phyloP scores from a whole-genome alignment of 1,284 basidiomycete genomes.

The Leccinum brunneo-olivaceum region DNA sequence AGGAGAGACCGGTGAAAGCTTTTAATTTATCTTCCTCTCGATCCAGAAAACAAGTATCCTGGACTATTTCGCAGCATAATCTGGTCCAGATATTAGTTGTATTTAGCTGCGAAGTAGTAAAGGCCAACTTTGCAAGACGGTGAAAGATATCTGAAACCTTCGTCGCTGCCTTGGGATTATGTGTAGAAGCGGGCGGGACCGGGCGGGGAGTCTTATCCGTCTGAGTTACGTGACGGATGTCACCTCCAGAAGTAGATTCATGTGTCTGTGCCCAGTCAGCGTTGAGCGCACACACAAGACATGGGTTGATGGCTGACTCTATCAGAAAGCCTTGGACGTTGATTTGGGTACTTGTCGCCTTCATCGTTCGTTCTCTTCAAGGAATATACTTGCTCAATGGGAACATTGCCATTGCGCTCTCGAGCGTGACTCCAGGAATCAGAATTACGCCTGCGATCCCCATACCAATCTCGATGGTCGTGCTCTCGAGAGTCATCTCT shows the following conservation, averaged over 20 bases:
- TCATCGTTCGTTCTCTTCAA: constrained; percentile 28
- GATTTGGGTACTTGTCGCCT: constrained; percentile 22
- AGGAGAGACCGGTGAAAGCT: constrained; percentile 42
- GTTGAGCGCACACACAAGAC: background rate
- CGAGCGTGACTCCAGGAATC: constrained; percentile 22
- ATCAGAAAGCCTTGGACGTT: constrained; percentile 25
- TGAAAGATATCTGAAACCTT: constrained; percentile 25
- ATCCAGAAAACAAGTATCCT: constrained; percentile 36
- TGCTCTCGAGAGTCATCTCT: constrained; percentile 21
- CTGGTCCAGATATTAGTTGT: constrained; percentile 26
- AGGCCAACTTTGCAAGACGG: constrained; percentile 38
- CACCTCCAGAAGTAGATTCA: constrained; percentile 8
- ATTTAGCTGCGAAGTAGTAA: constrained; percentile 2
- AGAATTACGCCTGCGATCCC: constrained; percentile 25
- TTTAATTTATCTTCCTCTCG: constrained; percentile 36
- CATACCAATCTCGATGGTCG: constrained; percentile 17
- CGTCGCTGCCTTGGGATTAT: constrained; percentile 4
- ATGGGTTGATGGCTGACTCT: constrained; percentile 17
- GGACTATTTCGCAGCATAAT: constrained; percentile 38
- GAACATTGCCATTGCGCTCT: constrained; percentile 16
- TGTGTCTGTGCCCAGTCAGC: constrained; percentile 18
- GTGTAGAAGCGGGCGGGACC: constrained; percentile 2
- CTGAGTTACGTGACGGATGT: constrained; percentile 5
- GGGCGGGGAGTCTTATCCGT: constrained; percentile 5
- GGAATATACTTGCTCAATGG: constrained; percentile 15